These are phyloP conservation scores for Hirsutella minnesotensis DNA, from an alignment of 2,329 filamentous ascomycete species.

Conservation along the genomic window DNA sequence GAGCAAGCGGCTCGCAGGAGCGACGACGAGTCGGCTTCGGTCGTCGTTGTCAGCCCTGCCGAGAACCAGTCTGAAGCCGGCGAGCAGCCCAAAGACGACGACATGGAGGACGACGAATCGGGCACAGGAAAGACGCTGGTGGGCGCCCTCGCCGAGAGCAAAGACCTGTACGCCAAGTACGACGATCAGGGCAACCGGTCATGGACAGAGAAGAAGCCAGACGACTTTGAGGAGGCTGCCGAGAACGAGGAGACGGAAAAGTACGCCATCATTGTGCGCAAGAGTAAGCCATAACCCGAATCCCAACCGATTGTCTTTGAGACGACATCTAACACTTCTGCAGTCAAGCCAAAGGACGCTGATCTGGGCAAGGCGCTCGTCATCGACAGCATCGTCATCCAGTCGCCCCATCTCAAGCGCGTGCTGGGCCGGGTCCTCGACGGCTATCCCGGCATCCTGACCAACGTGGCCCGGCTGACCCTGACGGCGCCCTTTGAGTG, in stretches of 20 bases:
- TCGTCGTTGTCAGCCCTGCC: slow-evolving; percentile 3
- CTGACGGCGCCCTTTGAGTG: slow-evolving; percentile 50
- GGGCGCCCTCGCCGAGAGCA: slow-evolving; percentile 25
- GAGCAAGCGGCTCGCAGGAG: background rate
- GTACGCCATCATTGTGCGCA: slow-evolving; percentile 48
- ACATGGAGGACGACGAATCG: slow-evolving; percentile 5
- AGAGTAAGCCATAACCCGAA: slow-evolving; percentile 18
- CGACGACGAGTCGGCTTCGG: slow-evolving; percentile 3
- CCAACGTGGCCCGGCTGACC: slow-evolving; percentile 45
- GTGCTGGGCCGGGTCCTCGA: slow-evolving; percentile 41
- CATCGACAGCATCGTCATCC: slow-evolving; percentile 51
- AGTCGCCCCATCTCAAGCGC: slow-evolving; percentile 48
- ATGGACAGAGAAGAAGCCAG: slow-evolving; percentile 44
- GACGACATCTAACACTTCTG: background rate
- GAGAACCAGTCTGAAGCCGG: background rate
- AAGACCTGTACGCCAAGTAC: slow-evolving; percentile 29
- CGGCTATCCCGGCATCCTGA: slow-evolving; percentile 48
- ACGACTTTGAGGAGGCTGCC: slow-evolving; percentile 40
- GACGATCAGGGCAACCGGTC: slow-evolving; percentile 37
- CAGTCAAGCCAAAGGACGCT: slow-evolving; percentile 32
- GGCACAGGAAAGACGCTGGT: slow-evolving; percentile 14
- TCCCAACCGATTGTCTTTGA: background rate
- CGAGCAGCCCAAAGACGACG: background rate
- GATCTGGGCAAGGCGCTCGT: slow-evolving; percentile 48
- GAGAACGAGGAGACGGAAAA: slow-evolving; percentile 51